A percentile compares a stretch with the other conserved stretches of the same genome.
These are phyloP conservation scores for Aureobasidium zeae DNA, from an alignment of 2,329 filamentous ascomycete species.

Conservation along the genomic window DNA sequence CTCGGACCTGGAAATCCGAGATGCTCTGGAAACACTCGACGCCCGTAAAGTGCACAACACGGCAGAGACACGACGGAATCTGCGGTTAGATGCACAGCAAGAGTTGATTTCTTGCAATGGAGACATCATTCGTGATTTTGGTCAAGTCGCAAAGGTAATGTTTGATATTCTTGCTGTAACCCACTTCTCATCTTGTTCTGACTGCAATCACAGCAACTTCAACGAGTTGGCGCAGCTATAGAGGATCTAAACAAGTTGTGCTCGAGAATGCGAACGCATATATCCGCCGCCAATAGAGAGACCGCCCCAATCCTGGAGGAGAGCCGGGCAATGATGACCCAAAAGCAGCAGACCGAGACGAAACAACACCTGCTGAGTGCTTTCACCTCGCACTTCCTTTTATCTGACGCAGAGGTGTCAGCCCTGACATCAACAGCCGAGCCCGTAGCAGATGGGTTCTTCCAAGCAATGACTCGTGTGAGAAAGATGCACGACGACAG, in stretches of 20 bases:
- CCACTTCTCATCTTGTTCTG: conserved; percentile 26
- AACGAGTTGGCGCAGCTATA: conserved; percentile 71
- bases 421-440: conserved; percentile 67
- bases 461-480: conserved; percentile 63
- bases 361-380: conserved; percentile 71
- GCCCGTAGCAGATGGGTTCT: conserved; percentile 79
- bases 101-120: conserved; percentile 92
- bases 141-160: conserved; percentile 70
- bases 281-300: conserved; percentile 64
- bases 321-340: conserved; percentile 60
- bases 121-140: conserved; percentile 79
- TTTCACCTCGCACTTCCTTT: conserved; percentile 73
- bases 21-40: conserved; percentile 72
- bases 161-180: no score
- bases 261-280: conserved; percentile 67
- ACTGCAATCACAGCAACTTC: conserved; percentile 61
- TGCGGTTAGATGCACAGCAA: conserved; percentile 76
- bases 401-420: conserved; percentile 72
- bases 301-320: conserved; percentile 69
- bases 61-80: conserved; percentile 64
- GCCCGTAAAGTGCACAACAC: conserved; percentile 61
- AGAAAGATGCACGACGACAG: conserved; percentile 86
- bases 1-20: conserved; percentile 81
- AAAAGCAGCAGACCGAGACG: conserved; percentile 63
- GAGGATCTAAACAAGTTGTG: conserved; percentile 70